Base-by-base conservation (phyloP, 2,329 filamentous ascomycete genomes). In the Beauveria bassiana region DNA sequence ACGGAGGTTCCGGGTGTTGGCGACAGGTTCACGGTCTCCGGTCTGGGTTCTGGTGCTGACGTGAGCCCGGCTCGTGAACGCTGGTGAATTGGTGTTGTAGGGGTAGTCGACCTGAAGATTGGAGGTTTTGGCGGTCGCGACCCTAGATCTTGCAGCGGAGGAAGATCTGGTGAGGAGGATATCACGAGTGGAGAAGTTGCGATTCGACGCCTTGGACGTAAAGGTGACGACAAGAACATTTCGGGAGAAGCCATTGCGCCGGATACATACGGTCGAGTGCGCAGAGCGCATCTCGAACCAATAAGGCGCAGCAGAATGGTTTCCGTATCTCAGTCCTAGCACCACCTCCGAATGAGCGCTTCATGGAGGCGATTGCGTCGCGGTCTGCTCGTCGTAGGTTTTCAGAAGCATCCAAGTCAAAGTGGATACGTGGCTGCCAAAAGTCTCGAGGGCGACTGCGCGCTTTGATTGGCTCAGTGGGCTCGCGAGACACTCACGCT, bases 161-260 rank as follows among this genome's bases (percentile, higher is more conserved):
- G 83, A 0, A 86, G 70, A n/a, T 75, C 76, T n/a, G 82, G 81
- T 5, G 82, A 84, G 0, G 81, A 84, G 0, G 81, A 81, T 9
- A 68, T 64, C 34, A 71, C 61, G 34, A 72, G 66, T 20, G 72
- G 66, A 10, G 61, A 73, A 67, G 61, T 66, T 65, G 73, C 69
- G 72, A 75, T 74, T 50, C 67, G 55, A 59, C 64, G 68, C 63
- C 59, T 64, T 55, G 66, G 71, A 61, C 71, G 66, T 63, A 68
- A 52, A 52, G 70, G 65, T 59, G 70, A 69, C 61, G 75, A 70
- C 28, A 66, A 63, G 61, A 73, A 72, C 50, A 65, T 69, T 57
- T 73, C 68, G 59, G 72, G 67, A 55, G 73, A 72, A 56, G 69
- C 64, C 74, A 76, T 76, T 40, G 64, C 65, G 63, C 67, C 64